Conservation (phyloP, 164 flowering plant genomes). For the Magnolia sinica region DNA sequence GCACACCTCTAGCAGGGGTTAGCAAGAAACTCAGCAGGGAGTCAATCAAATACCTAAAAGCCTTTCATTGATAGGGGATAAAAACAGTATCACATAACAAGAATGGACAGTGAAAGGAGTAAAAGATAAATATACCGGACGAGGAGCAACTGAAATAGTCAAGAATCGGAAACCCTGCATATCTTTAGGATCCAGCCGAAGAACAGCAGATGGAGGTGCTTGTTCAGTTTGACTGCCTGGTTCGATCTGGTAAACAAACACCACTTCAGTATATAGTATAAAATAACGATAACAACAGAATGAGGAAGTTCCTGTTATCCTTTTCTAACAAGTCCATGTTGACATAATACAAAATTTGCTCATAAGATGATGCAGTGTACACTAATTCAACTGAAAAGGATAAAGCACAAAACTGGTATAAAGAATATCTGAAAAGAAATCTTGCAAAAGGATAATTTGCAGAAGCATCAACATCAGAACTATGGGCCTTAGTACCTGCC, state of each 20-base stretch:
- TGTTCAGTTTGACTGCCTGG: constrained; percentile 99
- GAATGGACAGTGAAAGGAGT: constrained; percentile 2
- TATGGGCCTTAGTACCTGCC: constrained; percentile 60
- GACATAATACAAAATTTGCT: background rate
- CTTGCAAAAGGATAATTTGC: constrained; percentile 1
- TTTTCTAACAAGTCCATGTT: background rate
- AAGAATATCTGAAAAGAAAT: constrained; percentile 3
- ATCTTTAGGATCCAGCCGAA: constrained; percentile 63
- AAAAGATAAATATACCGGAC: constrained; percentile 55
- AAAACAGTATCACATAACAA: background rate
- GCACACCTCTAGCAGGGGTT: too few species aligned
- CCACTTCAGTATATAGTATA: background rate
- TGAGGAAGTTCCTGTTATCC: background rate
- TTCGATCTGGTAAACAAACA: constrained; percentile 57
- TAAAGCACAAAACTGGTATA: background rate
- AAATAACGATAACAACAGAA: background rate
- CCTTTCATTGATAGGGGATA: background rate
- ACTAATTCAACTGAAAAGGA: background rate
- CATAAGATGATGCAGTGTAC: background rate
- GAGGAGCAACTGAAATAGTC: constrained; percentile 95
- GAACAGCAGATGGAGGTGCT: constrained; percentile 86
- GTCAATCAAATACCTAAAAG: too few species aligned
- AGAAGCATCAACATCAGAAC: constrained; percentile 4
- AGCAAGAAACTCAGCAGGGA: too few species aligned
- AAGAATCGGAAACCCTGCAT: constrained; percentile 86